These are phyloP conservation scores for Aspergillus proliferans DNA, from an alignment of 2,329 filamentous ascomycete species.

Conservation along the genomic window DNA sequence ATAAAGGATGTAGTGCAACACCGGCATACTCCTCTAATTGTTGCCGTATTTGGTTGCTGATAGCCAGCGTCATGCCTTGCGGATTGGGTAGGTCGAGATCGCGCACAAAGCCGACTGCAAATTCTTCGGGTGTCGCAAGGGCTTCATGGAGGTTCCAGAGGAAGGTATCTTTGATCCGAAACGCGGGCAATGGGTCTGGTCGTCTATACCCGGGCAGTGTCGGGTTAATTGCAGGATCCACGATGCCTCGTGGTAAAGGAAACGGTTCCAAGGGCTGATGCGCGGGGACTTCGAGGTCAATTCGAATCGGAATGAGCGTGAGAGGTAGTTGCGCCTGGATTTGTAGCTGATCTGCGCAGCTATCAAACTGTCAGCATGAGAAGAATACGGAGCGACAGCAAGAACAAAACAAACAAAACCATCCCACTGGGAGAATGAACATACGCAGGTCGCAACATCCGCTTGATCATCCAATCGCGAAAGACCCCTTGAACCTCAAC, in stretches of 20 bases:
- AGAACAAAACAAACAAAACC: slow-evolving; percentile 4
- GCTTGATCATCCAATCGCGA: slow-evolving; percentile 90
- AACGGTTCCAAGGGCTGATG: slow-evolving; percentile 49
- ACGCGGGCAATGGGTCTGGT: slow-evolving; percentile 74
- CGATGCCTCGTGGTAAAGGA: slow-evolving; percentile 36
- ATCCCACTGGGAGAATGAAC: slow-evolving; percentile 13
- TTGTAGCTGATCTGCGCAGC: slow-evolving; percentile 54
- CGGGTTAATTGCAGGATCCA: slow-evolving; percentile 50
- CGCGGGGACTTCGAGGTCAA: slow-evolving; percentile 84
- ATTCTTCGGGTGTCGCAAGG: slow-evolving; percentile 88
- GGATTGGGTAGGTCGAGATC: slow-evolving; percentile 85
- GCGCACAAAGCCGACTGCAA: slow-evolving; percentile 82
- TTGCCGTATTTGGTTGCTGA: slow-evolving; percentile 88
- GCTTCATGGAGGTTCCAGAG: slow-evolving; percentile 97
- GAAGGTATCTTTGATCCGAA: slow-evolving; percentile 89
- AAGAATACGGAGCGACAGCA: slow-evolving; percentile 16
- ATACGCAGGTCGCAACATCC: slow-evolving; percentile 42
- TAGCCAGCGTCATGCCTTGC: slow-evolving; percentile 63
- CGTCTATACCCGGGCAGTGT: slow-evolving; percentile 70
- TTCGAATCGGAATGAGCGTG: slow-evolving; percentile 89
- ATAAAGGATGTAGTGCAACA: slow-evolving; percentile 86
- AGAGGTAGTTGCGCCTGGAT: slow-evolving; percentile 71
- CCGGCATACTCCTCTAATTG: slow-evolving; percentile 95
- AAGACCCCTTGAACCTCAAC: slow-evolving; percentile 85
- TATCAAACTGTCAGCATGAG: slow-evolving; percentile 10